Conservation (phyloP, 2,329 filamentous ascomycete species). For the Coniochaeta sp. region DNA sequence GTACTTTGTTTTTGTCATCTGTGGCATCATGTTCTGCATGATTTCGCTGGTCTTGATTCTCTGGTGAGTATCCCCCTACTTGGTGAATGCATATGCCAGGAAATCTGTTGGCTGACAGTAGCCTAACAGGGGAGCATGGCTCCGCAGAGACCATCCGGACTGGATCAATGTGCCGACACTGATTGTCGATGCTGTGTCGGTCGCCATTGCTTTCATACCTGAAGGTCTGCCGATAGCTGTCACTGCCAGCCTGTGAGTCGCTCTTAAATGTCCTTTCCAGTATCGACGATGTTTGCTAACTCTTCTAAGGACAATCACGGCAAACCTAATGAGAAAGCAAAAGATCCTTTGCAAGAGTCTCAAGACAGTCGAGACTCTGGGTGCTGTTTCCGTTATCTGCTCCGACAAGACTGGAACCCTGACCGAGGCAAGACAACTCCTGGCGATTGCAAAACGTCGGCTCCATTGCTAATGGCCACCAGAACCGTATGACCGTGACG, state of each 20-base stretch:
- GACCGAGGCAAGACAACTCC: conserved; percentile 45
- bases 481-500: conserved; percentile 68
- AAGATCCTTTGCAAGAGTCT: conserved; percentile 74
- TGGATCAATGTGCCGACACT: conserved; percentile 68
- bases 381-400: conserved; percentile 65
- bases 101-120: too few relatives aligned
- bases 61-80: conserved; percentile 48
- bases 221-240: conserved; percentile 67
- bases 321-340: conserved; percentile 69
- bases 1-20: conserved; percentile 66
- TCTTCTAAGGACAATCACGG: conserved; percentile 70
- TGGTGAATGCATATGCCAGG: conserved; percentile 40
- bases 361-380: conserved; percentile 71
- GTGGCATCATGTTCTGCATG: conserved; percentile 58
- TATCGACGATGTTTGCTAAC: too few relatives aligned
- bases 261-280: too few relatives aligned
- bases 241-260: conserved; percentile 62
- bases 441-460: too few relatives aligned
- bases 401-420: conserved; percentile 72
- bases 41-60: conserved; percentile 58
- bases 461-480: conserved; percentile 5
- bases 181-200: conserved; percentile 66
- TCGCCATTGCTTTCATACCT: conserved; percentile 70
- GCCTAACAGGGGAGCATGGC: conserved; percentile 54
- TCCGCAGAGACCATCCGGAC: conserved; percentile 56